Evolutionary conservation across 2,329 filamentous ascomycete species (phyloP), one percentile per base, ranked within the genome.

Genomic region (Exophiala sp.): DNA sequence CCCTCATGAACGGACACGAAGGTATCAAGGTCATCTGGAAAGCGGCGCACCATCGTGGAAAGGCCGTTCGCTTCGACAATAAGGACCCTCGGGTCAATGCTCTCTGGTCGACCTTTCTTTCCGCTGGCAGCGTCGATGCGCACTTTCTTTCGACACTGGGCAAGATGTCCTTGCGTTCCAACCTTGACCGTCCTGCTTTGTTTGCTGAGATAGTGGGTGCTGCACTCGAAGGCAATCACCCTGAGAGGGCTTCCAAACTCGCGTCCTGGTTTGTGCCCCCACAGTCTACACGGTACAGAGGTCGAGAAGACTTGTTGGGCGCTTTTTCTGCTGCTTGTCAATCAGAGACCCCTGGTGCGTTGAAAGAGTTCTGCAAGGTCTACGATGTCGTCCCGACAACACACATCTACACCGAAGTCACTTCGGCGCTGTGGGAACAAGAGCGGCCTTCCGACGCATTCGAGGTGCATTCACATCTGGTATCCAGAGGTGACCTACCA

Each of bases 381-480:
- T 79, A 78, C 59, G 62, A 65, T 14, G 52, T 67, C 9, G 65
- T 67, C 9, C 57, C 66, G 4, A 65, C 69, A 40, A 69, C 71
- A 44, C 69, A 69, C 40, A 68, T 77, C 7, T 81, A 81, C 59
- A 64, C 64, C 2, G 66, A 65, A 20, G 63, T 75, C n/a, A 69
- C 80, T 21, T 65, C 71, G 12, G 57, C 60, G 14, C 62, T 80
- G 2, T 70, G 73, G 60, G 59, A 66, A 5, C 63, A 66, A 34
- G 68, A 71, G 20, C 61, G 70, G 36, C 65, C 69, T 46, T 61
- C 70, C 16, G 63, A 71, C 50, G 75, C 76, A 29, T 62, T 75
- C 7, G 64, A 65, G 14, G 77, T 79, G 74, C 78, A 81, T 59
- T 61, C 66, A 24, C 72, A 75, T 47, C 62, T 80, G 8, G 50